phyloP scores from a whole-genome alignment of 352 stramenopile genomes.

The Phytophthora pseudosyringae region DNA sequence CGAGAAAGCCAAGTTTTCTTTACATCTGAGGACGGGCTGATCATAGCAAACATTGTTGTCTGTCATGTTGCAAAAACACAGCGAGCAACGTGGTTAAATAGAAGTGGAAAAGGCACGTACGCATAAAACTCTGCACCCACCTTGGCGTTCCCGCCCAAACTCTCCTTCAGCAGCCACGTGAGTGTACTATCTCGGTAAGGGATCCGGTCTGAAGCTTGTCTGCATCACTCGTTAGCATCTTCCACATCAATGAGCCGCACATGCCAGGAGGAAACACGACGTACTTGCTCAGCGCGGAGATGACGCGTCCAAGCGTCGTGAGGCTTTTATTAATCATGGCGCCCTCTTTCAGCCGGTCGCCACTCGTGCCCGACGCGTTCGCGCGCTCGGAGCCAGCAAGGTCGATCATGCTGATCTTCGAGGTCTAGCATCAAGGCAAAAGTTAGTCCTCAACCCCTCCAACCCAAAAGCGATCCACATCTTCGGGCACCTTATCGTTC shows the following conservation, averaged over 20 bases:
- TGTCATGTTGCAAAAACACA: conserved; percentile 20
- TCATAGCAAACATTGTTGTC: conserved; percentile 91
- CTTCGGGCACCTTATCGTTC: conserved; percentile 61
- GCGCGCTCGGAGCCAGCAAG: conserved; percentile 84
- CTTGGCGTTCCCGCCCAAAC: conserved; percentile 84
- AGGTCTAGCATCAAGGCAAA: conserved; percentile 45
- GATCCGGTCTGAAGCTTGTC: conserved; percentile 63
- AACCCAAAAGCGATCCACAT: neutral
- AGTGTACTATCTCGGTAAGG: conserved; percentile 89
- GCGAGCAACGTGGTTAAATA: neutral
- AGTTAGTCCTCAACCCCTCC: neutral
- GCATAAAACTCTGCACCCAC: conserved; percentile 23
- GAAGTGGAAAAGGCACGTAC: neutral
- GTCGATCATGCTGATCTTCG: conserved; percentile 90
- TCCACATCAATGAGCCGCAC: too few species aligned
- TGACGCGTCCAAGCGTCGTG: conserved; percentile 89
- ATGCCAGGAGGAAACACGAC: conserved; percentile 12
- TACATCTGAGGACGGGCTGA: conserved; percentile 78
- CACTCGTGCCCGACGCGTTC: conserved; percentile 80
- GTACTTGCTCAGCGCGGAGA: conserved; percentile 84
- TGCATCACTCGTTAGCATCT: conserved; percentile 15
- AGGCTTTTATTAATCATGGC: conserved; percentile 94
- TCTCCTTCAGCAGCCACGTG: conserved; percentile 89
- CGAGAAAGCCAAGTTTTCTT: neutral
- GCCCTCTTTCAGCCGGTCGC: conserved; percentile 91